Evolutionary conservation across 78 protist species (phyloP), one percentile per base, ranked within the genome.

Genomic region (Polysphondylium violaceum): DNA sequence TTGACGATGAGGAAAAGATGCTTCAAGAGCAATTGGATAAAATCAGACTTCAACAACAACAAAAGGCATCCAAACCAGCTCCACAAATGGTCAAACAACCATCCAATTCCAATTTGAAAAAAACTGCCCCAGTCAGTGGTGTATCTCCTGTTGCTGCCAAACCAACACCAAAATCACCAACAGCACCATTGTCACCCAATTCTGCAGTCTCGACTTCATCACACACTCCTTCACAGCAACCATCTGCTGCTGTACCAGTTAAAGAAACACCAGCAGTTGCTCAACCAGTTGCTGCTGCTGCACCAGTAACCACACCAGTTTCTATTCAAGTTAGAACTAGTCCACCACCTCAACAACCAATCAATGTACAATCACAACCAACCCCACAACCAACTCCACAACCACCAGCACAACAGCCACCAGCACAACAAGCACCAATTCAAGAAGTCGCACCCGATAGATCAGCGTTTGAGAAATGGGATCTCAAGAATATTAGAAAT

Each of bases 1-100:
- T 81, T 11, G 89, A 81, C 7, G 89, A 81, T 25, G 89, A 81
- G 31, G 89, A 81, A 47, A 47, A 56, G 25, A 38, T 61, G 38
- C 43, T 81, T n/a, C 89, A 81, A 67, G 89, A 81, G 29, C 89
- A 81, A 68, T 53, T 81, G 51, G 89, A 81, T 25, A 33, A 77
- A 21, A 81, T 81, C 31, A 55, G 89, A 53, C 78, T 67, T 4
- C 76, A 81, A 68, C 89, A 81, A 81, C 56, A 81, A 73, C 68
- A 41, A 4, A 81, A 81, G 38, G 76, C 76, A 2, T 40, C 76
- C 17, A 5, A 3, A 17, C 74, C 40, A 16, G 11, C 88, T 16
- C 76, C 76, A 12, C 41, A 44, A 29, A 9, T 67, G 0, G 51
- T 33, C n/a, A 65, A 65, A 81, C 76, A 81, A 63, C 87, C 74